Conservation (phyloP, 208 protist species). For the Trypanosoma congolense region DNA sequence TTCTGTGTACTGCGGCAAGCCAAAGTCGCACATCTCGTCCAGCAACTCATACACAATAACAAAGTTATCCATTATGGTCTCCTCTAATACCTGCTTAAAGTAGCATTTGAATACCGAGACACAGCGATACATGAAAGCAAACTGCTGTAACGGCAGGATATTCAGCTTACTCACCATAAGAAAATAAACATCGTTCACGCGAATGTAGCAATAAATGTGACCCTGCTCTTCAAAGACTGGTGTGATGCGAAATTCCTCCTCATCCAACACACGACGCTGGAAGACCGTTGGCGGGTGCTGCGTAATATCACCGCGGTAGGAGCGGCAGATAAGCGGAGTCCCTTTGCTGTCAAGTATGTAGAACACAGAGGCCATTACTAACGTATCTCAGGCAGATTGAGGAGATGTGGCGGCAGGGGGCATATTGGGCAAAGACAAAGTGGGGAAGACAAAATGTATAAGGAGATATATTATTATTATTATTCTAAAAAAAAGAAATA, state of each 20-base stretch:
- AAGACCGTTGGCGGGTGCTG: conserved; percentile 85
- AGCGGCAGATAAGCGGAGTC: conserved; percentile 91
- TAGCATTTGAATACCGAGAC: conserved; percentile 92
- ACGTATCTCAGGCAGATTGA: conserved; percentile 1
- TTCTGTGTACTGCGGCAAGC: conserved; percentile 97
- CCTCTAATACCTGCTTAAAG: conserved; percentile 94
- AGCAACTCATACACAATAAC: conserved; percentile 98
- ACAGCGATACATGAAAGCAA: conserved; percentile 93
- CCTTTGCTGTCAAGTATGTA: conserved; percentile 94
- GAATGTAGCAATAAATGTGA: conserved; percentile 93
- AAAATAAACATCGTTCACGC: conserved; percentile 93
- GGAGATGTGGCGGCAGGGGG: conserved; percentile 6
- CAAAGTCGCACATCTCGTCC: conserved; percentile 99
- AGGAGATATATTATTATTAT: too few relatives aligned
- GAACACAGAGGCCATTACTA: conserved; percentile 84
- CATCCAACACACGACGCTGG: conserved; percentile 85
- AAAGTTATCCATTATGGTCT: conserved; percentile 96
- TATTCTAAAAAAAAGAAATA: too few relatives aligned
- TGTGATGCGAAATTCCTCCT: conserved; percentile 87
- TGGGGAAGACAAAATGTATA: background rate
- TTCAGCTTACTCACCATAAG: conserved; percentile 95
- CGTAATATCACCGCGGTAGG: conserved; percentile 94
- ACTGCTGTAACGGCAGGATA: conserved; percentile 89
- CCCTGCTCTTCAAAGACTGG: conserved; percentile 93
- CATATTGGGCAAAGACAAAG: background rate